Percentiles rank a stretch among this genome's conserved stretches.
Evolutionary conservation across 495 filamentous ascomycete genomes (phyloP).

Genomic region (Xylaria castorea): DNA sequence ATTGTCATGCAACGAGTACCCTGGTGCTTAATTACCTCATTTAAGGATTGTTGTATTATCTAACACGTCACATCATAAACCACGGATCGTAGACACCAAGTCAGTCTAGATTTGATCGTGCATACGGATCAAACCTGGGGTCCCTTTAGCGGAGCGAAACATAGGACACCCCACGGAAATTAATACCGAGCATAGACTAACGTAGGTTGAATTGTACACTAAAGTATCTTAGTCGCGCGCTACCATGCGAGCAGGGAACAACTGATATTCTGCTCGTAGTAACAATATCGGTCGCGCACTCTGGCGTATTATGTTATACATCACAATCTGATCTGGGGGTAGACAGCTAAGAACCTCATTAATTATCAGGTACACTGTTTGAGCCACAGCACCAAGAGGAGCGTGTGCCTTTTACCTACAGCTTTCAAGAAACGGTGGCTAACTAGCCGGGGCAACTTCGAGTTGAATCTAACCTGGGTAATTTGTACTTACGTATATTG

Average conservation of each 20-base stretch:
- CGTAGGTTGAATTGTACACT: not conserved
- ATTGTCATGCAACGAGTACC: not conserved
- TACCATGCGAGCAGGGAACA: too few species aligned
- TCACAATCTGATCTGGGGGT: not conserved
- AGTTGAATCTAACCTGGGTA: not conserved
- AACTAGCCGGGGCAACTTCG: not conserved
- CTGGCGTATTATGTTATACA: not conserved
- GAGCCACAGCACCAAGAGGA: not conserved
- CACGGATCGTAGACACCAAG: not conserved
- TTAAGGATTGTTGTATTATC: not conserved
- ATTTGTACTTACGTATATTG: not conserved
- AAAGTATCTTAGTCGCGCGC: too few species aligned
- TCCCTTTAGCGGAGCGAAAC: not conserved
- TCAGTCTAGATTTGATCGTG: slow-evolving; percentile 1
- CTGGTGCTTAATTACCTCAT: not conserved
- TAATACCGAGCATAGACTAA: not conserved
- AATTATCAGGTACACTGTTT: too few species aligned
- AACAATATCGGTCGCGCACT: too few species aligned
- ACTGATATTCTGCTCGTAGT: too few species aligned
- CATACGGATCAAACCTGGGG: slow-evolving; percentile 4
- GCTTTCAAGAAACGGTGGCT: not conserved
- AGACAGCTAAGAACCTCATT: too few species aligned
- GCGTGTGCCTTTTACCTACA: not conserved
- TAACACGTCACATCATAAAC: not conserved
- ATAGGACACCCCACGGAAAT: slow-evolving; percentile 9